Percentiles rank a stretch among this genome's conserved stretches.
Evolutionary conservation across 331 rosid genomes (phyloP).

Genomic region (Rhamnella rubrinervis): DNA sequence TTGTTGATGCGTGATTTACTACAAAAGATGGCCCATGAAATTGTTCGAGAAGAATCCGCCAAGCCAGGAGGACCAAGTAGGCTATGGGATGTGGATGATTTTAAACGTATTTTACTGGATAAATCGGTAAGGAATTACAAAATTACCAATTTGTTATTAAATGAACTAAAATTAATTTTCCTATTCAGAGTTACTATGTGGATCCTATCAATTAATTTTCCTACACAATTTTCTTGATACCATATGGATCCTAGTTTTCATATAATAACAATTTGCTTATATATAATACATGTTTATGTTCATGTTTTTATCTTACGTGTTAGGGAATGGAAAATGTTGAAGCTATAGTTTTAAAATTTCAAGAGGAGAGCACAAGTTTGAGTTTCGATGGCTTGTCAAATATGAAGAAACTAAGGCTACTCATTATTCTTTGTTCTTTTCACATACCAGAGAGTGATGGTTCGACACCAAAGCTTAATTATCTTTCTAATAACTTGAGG

Average conservation of each 20-base stretch:
- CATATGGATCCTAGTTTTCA: no score
- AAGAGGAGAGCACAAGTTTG: no score
- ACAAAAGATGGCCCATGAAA: neutral
- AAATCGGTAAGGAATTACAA: neutral
- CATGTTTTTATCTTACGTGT: no score
- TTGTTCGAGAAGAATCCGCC: neutral
- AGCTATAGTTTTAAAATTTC: no score
- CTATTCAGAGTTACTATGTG: no score
- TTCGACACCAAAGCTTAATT: neutral
- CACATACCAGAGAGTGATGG: neutral
- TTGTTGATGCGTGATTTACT: slow-evolving; percentile 12
- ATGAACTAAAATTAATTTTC: no score
- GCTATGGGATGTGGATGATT: neutral
- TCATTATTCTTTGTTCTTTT: neutral
- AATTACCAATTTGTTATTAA: no score
- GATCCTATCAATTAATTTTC: no score
- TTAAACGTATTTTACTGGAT: neutral
- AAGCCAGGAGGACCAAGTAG: slow-evolving; percentile 2
- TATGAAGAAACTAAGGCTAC: slow-evolving; percentile 11
- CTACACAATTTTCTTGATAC: no score
- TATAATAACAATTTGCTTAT: no score
- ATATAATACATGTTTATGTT: no score
- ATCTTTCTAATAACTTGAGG: slow-evolving; percentile 1
- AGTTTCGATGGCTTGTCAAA: slow-evolving; percentile 3
- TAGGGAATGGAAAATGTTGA: no score